Percentiles rank a stretch among this genome's conserved stretches.
These are phyloP conservation scores for Fusarium sp. DNA, from an alignment of 2,329 filamentous ascomycete species.

Conservation along the genomic window DNA sequence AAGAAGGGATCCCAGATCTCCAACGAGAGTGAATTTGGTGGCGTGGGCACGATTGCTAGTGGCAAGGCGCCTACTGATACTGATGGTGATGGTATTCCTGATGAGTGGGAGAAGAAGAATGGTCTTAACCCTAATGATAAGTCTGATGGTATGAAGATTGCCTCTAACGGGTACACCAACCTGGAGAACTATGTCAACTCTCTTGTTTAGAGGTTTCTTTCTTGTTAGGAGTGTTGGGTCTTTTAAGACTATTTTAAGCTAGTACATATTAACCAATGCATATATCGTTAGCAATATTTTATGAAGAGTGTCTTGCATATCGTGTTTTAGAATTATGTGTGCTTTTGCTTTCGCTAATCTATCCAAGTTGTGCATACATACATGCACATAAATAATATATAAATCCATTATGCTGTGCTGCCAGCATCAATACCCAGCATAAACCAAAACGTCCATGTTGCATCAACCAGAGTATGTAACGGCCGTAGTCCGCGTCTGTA, in stretches of 20 bases:
- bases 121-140: conserved; percentile 52
- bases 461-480: conserved; percentile 3
- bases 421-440: no score
- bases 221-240: neutral
- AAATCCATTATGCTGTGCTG: no score
- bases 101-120: conserved; percentile 57
- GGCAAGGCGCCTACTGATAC: conserved; percentile 54
- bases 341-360: neutral
- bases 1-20: conserved; percentile 57
- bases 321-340: neutral
- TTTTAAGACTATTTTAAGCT: neutral
- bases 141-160: conserved; percentile 54
- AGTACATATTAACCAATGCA: neutral
- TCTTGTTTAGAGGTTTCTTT: conserved; percentile 44
- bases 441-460: no score
- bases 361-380: neutral
- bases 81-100: conserved; percentile 62
- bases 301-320: neutral
- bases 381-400: no score
- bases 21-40: conserved; percentile 57
- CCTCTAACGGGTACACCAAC: conserved; percentile 56
- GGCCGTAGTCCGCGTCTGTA: conserved; percentile 14
- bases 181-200: conserved; percentile 63
- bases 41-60: conserved; percentile 50
- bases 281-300: neutral